Conservation (phyloP, 2,329 filamentous ascomycete species). For the Bipolaris oryzae region DNA sequence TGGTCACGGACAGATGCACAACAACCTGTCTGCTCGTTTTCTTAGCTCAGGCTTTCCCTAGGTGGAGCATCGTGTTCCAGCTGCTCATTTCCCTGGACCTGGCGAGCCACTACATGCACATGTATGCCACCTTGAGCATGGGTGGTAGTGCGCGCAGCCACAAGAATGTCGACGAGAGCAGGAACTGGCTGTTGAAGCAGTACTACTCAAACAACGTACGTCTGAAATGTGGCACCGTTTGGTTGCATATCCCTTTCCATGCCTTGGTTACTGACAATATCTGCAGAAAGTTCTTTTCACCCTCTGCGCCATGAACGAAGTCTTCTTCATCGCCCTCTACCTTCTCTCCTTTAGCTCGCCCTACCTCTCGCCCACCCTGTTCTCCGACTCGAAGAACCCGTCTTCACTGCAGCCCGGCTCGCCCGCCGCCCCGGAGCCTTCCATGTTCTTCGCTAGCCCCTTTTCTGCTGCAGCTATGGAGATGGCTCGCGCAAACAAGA, state of each 20-base stretch:
- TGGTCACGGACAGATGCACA: constrained; percentile 98
- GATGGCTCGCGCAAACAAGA: constrained; percentile 87
- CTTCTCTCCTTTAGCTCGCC: constrained; percentile 96
- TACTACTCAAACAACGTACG: constrained; percentile 97
- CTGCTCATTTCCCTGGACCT: constrained; percentile 89
- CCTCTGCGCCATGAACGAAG: constrained; percentile 88
- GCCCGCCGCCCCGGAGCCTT: constrained; percentile 71
- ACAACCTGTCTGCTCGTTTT: constrained; percentile 95
- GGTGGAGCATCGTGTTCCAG: constrained; percentile 95
- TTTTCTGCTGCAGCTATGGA: constrained; percentile 93
- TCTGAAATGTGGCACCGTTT: constrained; percentile 11
- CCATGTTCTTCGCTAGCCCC: constrained; percentile 81
- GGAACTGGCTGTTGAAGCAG: constrained; percentile 87
- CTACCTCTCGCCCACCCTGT: constrained; percentile 82
- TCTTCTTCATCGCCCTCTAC: constrained; percentile 98
- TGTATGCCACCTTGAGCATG: constrained; percentile 94
- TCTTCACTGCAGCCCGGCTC: constrained; percentile 63
- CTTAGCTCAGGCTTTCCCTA: constrained; percentile 89
- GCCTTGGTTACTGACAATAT: constrained; percentile 17
- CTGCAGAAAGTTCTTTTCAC: constrained; percentile 83
- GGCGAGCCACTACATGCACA: constrained; percentile 98
- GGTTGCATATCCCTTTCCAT: background rate
- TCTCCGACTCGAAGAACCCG: constrained; percentile 64
- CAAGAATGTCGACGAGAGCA: constrained; percentile 88
- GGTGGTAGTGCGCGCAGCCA: constrained; percentile 80